Base-by-base conservation (phyloP, 2,329 filamentous ascomycete species). In the Botryosphaeria dothidea region DNA sequence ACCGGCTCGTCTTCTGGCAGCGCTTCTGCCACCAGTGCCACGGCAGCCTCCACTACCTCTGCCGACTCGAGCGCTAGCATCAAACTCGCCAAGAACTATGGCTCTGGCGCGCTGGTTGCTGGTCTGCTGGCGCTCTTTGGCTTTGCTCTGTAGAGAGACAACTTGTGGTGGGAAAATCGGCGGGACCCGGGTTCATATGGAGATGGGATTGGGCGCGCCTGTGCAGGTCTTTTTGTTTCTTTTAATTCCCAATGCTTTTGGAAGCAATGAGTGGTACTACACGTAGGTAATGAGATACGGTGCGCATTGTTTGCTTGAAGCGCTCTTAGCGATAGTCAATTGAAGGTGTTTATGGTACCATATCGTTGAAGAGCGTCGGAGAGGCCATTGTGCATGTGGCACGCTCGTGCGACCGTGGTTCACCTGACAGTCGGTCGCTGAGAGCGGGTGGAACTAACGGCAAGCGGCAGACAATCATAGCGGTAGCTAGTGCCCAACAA, bases 121-220 rank as follows among this genome's bases (percentile, higher is more conserved):
- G 83, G 83, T 71, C 75, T 88, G 67, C 77, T 86, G 65, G 81
- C 83, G 58, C 76, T 85, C 63, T 85, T 88, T 71, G 85, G 85
- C 68, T 74, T 88, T 67, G 78, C 86, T 67, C 75, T 89, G 74
- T 90, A 85, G 74, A 34, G 4, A 41, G 43, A n/a, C 17, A 3
- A 36, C 15, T 23, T 8, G 25, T 15, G 34, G 25, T 34, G 31
- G 31, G 7, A 11, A 34, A n/a, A 11, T 29, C 3, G 43, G 62
- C 36, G 36, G 29, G 25, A 15, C 29, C 46, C 7, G 46, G 36
- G 36, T 9, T 41, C 19, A 60, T 38, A 21, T 34, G 6, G 51
- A 6, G 41, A 60, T 21, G 43, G 38, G 23, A 25, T 21, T 7
- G 21, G 43, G 29, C 21, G n/a, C 7, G 31, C 7, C 11, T 34